A percentile compares a stretch with the other conserved stretches of the same genome.
Conservation (phyloP, 441 rosid genomes). For the Caryocar brasiliense region DNA sequence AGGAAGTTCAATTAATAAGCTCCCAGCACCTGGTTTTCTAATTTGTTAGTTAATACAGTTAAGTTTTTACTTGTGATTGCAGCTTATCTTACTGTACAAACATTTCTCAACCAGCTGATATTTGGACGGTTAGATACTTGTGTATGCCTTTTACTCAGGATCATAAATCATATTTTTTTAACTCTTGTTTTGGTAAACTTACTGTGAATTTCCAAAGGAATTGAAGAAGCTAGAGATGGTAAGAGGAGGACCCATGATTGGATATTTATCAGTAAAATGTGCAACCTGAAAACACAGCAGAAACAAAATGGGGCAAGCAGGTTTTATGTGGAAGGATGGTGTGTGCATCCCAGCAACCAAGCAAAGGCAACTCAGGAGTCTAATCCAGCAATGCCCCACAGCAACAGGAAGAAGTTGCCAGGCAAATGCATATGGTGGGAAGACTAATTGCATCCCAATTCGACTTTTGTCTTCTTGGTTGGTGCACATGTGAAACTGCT, state of each 20-base stretch:
- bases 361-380: constrained; percentile 12
- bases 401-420: not conserved
- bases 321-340: not conserved
- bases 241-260: too few species aligned
- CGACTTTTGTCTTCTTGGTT: constrained; percentile 9
- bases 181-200: too few species aligned
- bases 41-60: constrained; percentile 10
- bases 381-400: constrained; percentile 13
- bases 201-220: too few species aligned
- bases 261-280: too few species aligned
- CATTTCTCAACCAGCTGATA: too few species aligned
- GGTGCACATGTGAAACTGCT: constrained; percentile 18
- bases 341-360: constrained; percentile 25
- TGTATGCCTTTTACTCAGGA: too few species aligned
- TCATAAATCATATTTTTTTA: too few species aligned
- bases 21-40: not conserved
- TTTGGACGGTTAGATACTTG: too few species aligned
- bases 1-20: constrained; percentile 7
- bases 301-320: not conserved
- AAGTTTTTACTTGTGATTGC: not conserved
- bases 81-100: too few species aligned
- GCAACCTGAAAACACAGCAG: not conserved
- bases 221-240: too few species aligned
- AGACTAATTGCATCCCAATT: constrained; percentile 2
- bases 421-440: constrained; percentile 6